Evolutionary conservation across 2,329 filamentous ascomycete species (phyloP).

Genomic region (Trichoderma cornu-damae): DNA sequence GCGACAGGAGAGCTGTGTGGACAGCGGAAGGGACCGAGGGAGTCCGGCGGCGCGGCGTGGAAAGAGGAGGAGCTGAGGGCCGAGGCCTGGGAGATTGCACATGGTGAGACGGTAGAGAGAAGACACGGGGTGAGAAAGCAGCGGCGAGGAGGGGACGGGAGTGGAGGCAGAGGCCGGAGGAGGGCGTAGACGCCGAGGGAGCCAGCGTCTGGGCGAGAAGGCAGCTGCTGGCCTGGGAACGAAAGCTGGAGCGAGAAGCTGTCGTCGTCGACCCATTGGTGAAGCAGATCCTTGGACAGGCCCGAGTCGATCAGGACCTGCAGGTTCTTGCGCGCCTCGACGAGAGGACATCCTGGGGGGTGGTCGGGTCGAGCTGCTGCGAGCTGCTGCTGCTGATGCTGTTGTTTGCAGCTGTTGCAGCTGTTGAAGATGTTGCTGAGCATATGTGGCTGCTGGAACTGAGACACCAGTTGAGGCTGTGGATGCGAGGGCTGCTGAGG

Average conservation of each 20-base stretch:
- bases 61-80: conserved; percentile 28
- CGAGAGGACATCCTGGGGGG: conserved; percentile 40
- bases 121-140: conserved; percentile 16
- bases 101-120: conserved; percentile 23
- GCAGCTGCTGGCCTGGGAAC: conserved; percentile 19
- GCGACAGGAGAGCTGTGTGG: conserved; percentile 19
- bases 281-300: conserved; percentile 40
- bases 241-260: conserved; percentile 33
- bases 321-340: conserved; percentile 42
- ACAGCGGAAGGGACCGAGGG: conserved; percentile 21
- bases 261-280: conserved; percentile 39
- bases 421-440: conserved; percentile 13
- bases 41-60: conserved; percentile 32
- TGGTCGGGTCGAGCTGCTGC: conserved; percentile 31
- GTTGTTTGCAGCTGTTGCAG: conserved; percentile 21
- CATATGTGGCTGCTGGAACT: conserved; percentile 12
- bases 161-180: conserved; percentile 18
- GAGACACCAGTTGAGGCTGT: conserved; percentile 14
- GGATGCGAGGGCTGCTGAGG: conserved; percentile 2
- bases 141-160: conserved; percentile 22
- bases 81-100: conserved; percentile 13
- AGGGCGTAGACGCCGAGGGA: conserved; percentile 5
- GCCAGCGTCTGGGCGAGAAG: conserved; percentile 9
- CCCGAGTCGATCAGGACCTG: conserved; percentile 44
- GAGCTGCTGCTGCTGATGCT: conserved; percentile 20